phyloP scores from a whole-genome alignment of 495 filamentous ascomycete species.

The Cenococcum geophilum region DNA sequence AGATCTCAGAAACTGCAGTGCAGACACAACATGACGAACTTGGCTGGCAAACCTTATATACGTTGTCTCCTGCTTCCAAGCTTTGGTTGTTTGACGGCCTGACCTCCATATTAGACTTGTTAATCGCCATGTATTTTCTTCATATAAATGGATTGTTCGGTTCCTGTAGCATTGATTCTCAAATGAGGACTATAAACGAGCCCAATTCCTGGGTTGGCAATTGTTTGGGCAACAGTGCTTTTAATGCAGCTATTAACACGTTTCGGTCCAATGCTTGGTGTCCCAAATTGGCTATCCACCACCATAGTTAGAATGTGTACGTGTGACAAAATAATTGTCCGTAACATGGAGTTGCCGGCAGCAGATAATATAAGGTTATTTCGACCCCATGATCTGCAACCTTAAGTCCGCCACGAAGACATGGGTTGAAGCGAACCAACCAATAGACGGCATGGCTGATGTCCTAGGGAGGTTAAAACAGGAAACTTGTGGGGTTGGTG shows the following conservation, averaged over 20 bases:
- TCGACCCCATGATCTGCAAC: neutral
- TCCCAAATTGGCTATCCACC: too few species aligned
- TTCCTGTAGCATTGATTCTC: neutral
- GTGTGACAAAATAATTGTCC: neutral
- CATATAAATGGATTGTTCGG: constrained; percentile 10
- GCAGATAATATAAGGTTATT: neutral
- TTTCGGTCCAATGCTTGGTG: too few species aligned
- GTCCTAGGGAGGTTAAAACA: too few species aligned
- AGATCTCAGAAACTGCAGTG: neutral
- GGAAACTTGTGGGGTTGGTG: too few species aligned
- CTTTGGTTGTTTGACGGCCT: neutral
- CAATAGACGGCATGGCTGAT: neutral
- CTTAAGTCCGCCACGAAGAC: neutral
- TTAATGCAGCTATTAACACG: too few species aligned
- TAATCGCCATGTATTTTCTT: neutral
- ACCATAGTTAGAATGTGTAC: neutral
- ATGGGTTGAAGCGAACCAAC: neutral
- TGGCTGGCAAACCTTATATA: constrained; percentile 10
- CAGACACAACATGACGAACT: neutral
- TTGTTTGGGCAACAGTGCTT: constrained; percentile 1
- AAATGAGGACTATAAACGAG: too few species aligned
- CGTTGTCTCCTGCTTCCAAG: neutral
- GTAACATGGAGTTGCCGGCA: neutral
- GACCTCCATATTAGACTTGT: neutral
- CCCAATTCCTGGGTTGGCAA: too few species aligned